Conservation (phyloP, 352 stramenopile genomes). For the Globisporangium rhizosaccharum region DNA sequence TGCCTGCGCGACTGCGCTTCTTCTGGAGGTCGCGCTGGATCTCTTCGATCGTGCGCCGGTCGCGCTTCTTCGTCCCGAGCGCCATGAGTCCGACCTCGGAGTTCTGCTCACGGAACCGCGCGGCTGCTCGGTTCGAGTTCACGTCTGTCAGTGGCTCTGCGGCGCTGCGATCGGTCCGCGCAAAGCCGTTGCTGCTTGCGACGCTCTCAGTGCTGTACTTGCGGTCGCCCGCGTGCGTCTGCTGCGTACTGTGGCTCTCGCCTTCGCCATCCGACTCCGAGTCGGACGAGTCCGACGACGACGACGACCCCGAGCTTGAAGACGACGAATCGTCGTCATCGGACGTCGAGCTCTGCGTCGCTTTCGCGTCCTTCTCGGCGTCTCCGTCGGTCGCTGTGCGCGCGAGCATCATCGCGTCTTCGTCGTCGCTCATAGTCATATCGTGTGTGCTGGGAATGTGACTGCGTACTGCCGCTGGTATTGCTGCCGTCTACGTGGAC, state of each 20-base stretch:
- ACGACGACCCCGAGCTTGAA: constrained; percentile 63
- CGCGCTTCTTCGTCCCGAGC: constrained; percentile 79
- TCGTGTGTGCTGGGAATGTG: neutral
- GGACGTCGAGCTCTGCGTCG: constrained; percentile 50
- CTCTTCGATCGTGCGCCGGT: constrained; percentile 85
- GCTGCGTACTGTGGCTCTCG: constrained; percentile 15
- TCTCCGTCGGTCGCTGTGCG: constrained; percentile 13
- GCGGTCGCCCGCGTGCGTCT: constrained; percentile 13
- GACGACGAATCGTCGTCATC: constrained; percentile 76
- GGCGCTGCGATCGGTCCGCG: neutral
- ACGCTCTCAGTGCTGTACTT: constrained; percentile 38
- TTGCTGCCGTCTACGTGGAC: too few relatives aligned
- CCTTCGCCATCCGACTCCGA: constrained; percentile 61
- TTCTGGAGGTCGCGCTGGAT: constrained; percentile 78
- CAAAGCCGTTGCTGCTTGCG: constrained; percentile 17
- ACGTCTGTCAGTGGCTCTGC: constrained; percentile 50
- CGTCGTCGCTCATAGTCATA: constrained; percentile 23
- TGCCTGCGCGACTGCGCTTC: constrained; percentile 29
- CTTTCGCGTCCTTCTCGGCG: constrained; percentile 22
- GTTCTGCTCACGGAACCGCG: constrained; percentile 61
- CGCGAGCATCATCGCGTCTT: neutral
- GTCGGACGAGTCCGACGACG: constrained; percentile 71
- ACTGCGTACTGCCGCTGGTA: too few relatives aligned
- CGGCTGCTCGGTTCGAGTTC: constrained; percentile 60
- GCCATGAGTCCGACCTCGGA: constrained; percentile 54